Evolutionary conservation across 2,329 filamentous ascomycete genomes (phyloP).

Genomic region (Orbilia oligospora): DNA sequence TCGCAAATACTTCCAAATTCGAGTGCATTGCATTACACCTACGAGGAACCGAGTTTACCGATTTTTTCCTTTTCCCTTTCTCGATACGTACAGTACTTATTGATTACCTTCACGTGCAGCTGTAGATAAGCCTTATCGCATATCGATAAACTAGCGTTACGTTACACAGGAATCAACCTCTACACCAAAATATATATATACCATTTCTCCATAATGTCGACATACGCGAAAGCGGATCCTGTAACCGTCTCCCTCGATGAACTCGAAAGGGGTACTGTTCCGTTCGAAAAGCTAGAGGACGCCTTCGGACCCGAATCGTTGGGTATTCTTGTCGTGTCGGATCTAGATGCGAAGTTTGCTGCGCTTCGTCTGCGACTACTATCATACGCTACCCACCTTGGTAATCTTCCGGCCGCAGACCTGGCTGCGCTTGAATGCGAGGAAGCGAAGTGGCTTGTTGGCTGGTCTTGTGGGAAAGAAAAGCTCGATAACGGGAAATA

Average conservation of each 20-base stretch:
- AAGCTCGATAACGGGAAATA: slow-evolving; percentile 82
- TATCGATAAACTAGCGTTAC: slow-evolving; percentile 46
- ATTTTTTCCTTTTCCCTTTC: neutral
- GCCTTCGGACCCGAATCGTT: slow-evolving; percentile 93
- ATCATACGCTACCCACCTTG: slow-evolving; percentile 90
- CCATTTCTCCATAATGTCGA: slow-evolving; percentile 37
- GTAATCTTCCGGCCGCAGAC: slow-evolving; percentile 79
- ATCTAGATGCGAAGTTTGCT: slow-evolving; percentile 80
- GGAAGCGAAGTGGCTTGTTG: slow-evolving; percentile 71
- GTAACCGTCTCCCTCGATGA: slow-evolving; percentile 76
- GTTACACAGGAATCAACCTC: slow-evolving; percentile 44
- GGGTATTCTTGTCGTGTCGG: slow-evolving; percentile 93
- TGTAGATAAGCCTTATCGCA: slow-evolving; percentile 55
- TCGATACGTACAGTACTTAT: neutral
- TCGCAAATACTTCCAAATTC: slow-evolving; percentile 18
- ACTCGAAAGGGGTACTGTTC: slow-evolving; percentile 72
- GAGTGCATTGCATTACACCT: slow-evolving; percentile 8
- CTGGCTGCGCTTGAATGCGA: slow-evolving; percentile 74
- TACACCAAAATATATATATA: neutral
- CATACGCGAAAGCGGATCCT: slow-evolving; percentile 69
- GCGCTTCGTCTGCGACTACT: slow-evolving; percentile 81
- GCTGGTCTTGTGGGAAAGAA: slow-evolving; percentile 80
- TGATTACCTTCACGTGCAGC: neutral
- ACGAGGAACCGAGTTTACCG: slow-evolving; percentile 4
- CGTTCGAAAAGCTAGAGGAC: slow-evolving; percentile 78